Evolutionary conservation across 202 grass and related monocot genomes (phyloP), one percentile per base, ranked within the genome.

Genomic region (Eragrostis tef): DNA sequence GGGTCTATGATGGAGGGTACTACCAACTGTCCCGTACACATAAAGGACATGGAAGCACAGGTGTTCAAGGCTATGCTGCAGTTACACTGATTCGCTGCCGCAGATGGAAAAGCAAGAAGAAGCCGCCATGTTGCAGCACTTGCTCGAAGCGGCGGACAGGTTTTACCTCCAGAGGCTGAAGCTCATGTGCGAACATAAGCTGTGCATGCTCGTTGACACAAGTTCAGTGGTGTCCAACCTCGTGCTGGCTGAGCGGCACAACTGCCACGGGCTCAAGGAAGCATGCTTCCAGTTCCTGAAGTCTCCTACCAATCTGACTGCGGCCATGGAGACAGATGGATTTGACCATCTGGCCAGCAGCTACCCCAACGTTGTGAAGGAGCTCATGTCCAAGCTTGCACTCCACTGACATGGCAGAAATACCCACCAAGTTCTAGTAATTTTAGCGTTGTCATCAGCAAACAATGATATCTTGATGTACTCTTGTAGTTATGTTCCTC

Each of bases 61-160:
- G 60, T 49, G 17, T 21, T 65, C 19, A 14, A 47, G 12, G 60
- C 60, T 0, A 2, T 78, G 59, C 44, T 78, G 8, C 44, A 50
- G 3, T 78, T 78, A 78, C 59, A 78, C 75, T 6, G 75, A 64
- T 17, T 9, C 11, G 10, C 21, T 78, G 16, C 75, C 22, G 10
- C 25, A 78, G 75, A 61, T 78, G 25, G 29, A 12, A 9, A 41
- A 34, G 75, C 15, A n/a, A 8, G 58, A 78, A 2, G 25, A 62
- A 4, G 16, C 10, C 6, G 59, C 44, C 24, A 64, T 64, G 75
- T 11, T 11, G 5, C 75, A 64, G 59, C 59, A 50, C 14, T 2
- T 64, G 59, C 75, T 74, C 10, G 75, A 63, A 42, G 75, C 75
- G 5, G 75, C 59, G 0, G 75, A 78, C 59, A 11, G 71, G 71